Conservation (phyloP, 2,329 filamentous ascomycete species). For the Zymoseptoria brevis region DNA sequence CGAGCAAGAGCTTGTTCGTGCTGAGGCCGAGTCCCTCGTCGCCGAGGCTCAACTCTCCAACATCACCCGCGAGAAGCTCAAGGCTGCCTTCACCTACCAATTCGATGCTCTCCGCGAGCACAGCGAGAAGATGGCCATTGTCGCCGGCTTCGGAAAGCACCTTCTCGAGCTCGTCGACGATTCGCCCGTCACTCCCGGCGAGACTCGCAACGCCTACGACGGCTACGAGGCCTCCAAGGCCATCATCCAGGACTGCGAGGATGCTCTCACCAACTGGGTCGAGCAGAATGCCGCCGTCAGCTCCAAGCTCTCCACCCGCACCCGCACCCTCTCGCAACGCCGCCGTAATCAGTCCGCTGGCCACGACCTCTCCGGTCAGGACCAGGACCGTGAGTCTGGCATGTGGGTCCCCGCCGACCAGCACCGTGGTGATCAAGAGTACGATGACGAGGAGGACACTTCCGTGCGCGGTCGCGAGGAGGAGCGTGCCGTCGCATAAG, state of each 20-base stretch:
- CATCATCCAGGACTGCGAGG: conserved; percentile 98
- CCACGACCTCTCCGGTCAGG: conserved; percentile 75
- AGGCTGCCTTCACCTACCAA: conserved; percentile 95
- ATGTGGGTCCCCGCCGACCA: conserved; percentile 71
- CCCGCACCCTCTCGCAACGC: conserved; percentile 79
- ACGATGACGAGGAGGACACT: conserved; percentile 57
- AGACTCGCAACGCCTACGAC: conserved; percentile 92
- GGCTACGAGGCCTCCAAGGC: conserved; percentile 97
- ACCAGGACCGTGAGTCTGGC: conserved; percentile 63
- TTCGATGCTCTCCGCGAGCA: conserved; percentile 97
- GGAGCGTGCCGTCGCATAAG: conserved; percentile 29
- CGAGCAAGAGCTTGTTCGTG: conserved; percentile 95
- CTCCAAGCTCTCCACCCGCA: conserved; percentile 77
- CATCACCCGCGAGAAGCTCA: conserved; percentile 98
- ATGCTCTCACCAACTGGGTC: conserved; percentile 95
- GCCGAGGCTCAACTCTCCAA: conserved; percentile 97
- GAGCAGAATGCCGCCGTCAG: conserved; percentile 79
- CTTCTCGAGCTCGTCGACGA: conserved; percentile 95
- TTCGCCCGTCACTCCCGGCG: conserved; percentile 90
- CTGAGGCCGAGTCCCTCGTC: conserved; percentile 96
- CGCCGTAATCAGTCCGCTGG: conserved; percentile 62
- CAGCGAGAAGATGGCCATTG: conserved; percentile 96
- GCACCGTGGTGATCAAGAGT: conserved; percentile 52
- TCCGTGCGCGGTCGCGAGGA: conserved; percentile 42
- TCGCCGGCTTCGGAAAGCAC: conserved; percentile 96